Conservation (phyloP, 352 stramenopile genomes). For the Pythium monospermum region DNA sequence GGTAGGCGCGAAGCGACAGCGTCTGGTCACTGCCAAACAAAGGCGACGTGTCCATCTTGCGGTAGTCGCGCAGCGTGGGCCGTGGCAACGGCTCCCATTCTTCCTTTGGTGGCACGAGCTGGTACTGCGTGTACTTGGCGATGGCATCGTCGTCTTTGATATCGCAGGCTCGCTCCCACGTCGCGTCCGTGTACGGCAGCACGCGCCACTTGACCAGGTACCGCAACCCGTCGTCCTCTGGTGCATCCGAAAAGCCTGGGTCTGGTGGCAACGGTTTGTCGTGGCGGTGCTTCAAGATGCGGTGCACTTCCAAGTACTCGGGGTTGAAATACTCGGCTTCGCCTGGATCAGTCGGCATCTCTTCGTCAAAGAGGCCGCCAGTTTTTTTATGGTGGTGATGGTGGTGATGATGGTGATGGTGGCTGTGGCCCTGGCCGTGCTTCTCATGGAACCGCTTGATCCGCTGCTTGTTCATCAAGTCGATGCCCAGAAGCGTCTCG, state of each 20-base stretch:
- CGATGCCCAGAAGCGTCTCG: slow-evolving; percentile 69
- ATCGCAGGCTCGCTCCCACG: slow-evolving; percentile 84
- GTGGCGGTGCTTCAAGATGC: slow-evolving; percentile 73
- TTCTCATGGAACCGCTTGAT: slow-evolving; percentile 89
- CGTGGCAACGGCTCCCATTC: slow-evolving; percentile 54
- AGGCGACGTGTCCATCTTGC: slow-evolving; percentile 78
- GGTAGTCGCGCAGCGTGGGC: slow-evolving; percentile 76
- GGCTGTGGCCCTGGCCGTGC: slow-evolving; percentile 31
- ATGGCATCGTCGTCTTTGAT: slow-evolving; percentile 84
- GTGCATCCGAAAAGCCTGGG: slow-evolving; percentile 47
- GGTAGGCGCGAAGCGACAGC: slow-evolving; percentile 73
- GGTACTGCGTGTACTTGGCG: slow-evolving; percentile 56
- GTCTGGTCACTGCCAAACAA: slow-evolving; percentile 69
- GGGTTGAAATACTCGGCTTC: slow-evolving; percentile 89
- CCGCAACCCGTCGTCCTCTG: slow-evolving; percentile 80
- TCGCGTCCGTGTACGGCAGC: slow-evolving; percentile 81
- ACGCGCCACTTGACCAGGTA: slow-evolving; percentile 89
- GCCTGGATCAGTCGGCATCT: slow-evolving; percentile 21
- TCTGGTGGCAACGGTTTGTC: slow-evolving; percentile 53
- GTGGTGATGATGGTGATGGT: slow-evolving; percentile 41
- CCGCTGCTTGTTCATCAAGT: slow-evolving; percentile 79
- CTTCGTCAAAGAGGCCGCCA: slow-evolving; percentile 7
- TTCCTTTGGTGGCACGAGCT: slow-evolving; percentile 54
- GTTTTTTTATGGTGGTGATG: slow-evolving; percentile 33
- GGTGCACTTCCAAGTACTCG: slow-evolving; percentile 87